Base-by-base conservation (phyloP, 257 asterid species). In the Mentha longifolia region DNA sequence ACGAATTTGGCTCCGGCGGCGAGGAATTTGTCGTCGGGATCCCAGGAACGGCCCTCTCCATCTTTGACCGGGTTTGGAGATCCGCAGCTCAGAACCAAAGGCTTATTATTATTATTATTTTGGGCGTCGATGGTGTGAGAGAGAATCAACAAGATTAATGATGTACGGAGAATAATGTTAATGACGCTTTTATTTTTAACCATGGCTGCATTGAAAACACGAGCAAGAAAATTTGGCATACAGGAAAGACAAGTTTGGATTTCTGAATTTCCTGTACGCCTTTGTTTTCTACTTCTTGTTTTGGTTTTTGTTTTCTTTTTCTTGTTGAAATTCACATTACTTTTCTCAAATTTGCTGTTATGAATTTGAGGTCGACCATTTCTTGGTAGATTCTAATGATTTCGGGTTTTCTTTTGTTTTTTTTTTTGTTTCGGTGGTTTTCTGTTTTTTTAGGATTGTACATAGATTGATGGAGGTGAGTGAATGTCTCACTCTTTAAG, bases 241-340 rank as follows among this genome's bases (percentile, higher is more conserved):
- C 97, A 87, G 95, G 92, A 85, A 41, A 75, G 52, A 22, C 30
- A 31, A 41, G 19, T 0, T 10, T 47, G 71, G 25, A 55, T 50
- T 57, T 45, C 9, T 50, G 37, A 51, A 4, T 50, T 74, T 86
- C 97, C 95, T 85, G 97, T 84, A 87, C 87, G 92, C 96, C 96
- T 79, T 56, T 43, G 9, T 46, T 46, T 64, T 57, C 39, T 50
- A 13, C 65, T 74, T 33, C 17, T 41, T 67, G 51, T 7, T 62
- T 28, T 22, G 13, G 42, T 41, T 31, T 74, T n/a, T 50, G 14
- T 33, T 67, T 62, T 51, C 28, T 10, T 74, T 74, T 59, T 74
- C 25, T 50, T 50, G 20, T 58, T 45, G 51, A 30, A 42, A 37
- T 37, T 66, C 19, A 8, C 28, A 45, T 67, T 54, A 0, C 35